These are phyloP conservation scores for Fraxinus americana DNA, from an alignment of 257 asterid genomes.

Conservation along the genomic window DNA sequence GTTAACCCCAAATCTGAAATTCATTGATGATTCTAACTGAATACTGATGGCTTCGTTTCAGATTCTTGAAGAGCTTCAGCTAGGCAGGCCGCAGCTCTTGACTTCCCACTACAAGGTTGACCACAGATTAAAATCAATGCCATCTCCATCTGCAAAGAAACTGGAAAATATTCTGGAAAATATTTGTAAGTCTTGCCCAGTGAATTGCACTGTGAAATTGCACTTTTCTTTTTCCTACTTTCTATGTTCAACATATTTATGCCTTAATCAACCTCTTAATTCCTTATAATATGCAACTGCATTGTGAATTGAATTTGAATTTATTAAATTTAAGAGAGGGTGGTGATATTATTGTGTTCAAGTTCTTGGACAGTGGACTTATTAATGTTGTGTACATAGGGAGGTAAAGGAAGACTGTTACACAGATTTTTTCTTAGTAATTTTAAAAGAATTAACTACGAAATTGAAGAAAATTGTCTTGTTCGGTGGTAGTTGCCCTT, in stretches of 20 bases:
- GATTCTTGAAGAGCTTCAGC: no score
- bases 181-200: no score
- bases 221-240: background rate
- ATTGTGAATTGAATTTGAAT: background rate
- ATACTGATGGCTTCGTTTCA: no score
- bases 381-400: background rate
- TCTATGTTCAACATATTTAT: background rate
- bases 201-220: no score
- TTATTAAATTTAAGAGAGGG: background rate
- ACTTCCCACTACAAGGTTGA: no score
- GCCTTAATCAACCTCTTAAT: background rate
- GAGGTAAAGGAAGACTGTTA: background rate
- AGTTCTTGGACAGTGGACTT: background rate
- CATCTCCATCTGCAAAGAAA: no score
- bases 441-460: background rate
- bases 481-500: background rate
- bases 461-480: background rate
- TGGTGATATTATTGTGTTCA: background rate
- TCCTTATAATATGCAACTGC: background rate
- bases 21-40: no score
- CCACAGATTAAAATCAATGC: no score
- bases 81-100: no score
- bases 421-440: background rate
- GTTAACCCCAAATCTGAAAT: no score
- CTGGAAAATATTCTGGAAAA: no score